Conservation (phyloP, 805 yeast genomes). For the Komagataella pseudopastoris region DNA sequence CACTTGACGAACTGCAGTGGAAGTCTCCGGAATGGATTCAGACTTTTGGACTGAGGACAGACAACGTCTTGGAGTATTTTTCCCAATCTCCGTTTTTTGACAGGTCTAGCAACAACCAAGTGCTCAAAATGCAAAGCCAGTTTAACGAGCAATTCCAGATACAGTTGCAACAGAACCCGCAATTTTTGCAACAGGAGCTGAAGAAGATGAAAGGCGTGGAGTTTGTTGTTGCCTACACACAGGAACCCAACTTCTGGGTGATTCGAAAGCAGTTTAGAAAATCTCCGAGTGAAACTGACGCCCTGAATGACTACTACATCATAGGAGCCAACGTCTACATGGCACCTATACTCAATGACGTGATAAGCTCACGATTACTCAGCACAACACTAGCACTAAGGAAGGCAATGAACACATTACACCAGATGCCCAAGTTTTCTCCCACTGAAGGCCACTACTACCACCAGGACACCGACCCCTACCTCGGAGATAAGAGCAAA, state of each 20-base stretch:
- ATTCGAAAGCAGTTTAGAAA: conserved; percentile 68
- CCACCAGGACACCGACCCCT: conserved; percentile 4
- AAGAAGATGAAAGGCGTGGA: conserved; percentile 76
- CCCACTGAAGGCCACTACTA: conserved; percentile 51
- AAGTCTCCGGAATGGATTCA: conserved; percentile 96
- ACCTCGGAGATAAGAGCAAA: background rate
- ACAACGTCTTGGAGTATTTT: conserved; percentile 86
- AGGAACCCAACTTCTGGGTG: conserved; percentile 92
- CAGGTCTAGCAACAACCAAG: conserved; percentile 87
- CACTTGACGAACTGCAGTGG: conserved; percentile 90
- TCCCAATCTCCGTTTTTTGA: conserved; percentile 92
- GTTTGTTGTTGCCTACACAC: conserved; percentile 56
- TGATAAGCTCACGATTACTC: conserved; percentile 58
- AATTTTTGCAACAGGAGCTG: conserved; percentile 31
- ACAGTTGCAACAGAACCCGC: conserved; percentile 13
- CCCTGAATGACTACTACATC: conserved; percentile 70
- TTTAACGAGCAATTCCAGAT: conserved; percentile 38
- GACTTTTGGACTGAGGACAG: conserved; percentile 72
- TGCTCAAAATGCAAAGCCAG: conserved; percentile 88
- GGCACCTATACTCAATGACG: conserved; percentile 67
- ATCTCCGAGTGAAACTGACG: conserved; percentile 32
- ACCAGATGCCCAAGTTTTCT: conserved; percentile 36
- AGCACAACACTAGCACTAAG: conserved; percentile 30
- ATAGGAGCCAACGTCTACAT: conserved; percentile 88
- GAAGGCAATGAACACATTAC: conserved; percentile 32